phyloP scores from a whole-genome alignment of 371 early-diverging fungal genomes.

The Fennellomyces sp. region DNA sequence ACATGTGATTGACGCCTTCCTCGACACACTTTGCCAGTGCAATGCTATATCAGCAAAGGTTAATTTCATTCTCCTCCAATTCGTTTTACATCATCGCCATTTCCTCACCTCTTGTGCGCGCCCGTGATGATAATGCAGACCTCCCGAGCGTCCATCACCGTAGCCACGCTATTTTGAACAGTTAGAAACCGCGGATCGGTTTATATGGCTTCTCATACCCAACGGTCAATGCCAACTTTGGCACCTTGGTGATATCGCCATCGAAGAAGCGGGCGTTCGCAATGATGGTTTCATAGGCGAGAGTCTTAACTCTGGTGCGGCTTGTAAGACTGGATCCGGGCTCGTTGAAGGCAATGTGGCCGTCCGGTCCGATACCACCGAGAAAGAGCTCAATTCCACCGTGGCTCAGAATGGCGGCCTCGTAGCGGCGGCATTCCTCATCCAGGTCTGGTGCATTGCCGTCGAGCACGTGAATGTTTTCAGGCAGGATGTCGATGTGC shows the following conservation, averaged over 20 bases:
- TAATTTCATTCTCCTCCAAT: too few relatives aligned
- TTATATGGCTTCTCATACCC: too few relatives aligned
- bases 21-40: conserved; percentile 88
- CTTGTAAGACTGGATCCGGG: conserved; percentile 88
- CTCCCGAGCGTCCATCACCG: conserved; percentile 87
- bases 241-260: conserved; percentile 86
- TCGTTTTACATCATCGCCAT: conserved; percentile 39
- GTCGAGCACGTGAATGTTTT: conserved; percentile 83
- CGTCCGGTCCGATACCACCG: conserved; percentile 88
- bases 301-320: conserved; percentile 88
- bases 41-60: conserved; percentile 32
- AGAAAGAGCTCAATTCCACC: conserved; percentile 88
- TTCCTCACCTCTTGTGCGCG: conserved; percentile 82
- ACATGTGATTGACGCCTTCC: conserved; percentile 89
- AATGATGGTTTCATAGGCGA: conserved; percentile 90
- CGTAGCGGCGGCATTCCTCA: conserved; percentile 78
- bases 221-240: conserved; percentile 87
- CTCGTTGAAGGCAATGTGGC: conserved; percentile 92
- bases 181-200: too few relatives aligned
- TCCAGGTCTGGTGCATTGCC: conserved; percentile 85
- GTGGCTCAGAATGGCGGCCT: conserved; percentile 73
- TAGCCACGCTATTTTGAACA: conserved; percentile 57
- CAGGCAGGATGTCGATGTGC: conserved; percentile 78
- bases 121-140: conserved; percentile 87
- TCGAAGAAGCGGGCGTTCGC: conserved; percentile 90